Base-by-base conservation (phyloP, 2,329 filamentous ascomycete genomes). In the Cercospora sp. region DNA sequence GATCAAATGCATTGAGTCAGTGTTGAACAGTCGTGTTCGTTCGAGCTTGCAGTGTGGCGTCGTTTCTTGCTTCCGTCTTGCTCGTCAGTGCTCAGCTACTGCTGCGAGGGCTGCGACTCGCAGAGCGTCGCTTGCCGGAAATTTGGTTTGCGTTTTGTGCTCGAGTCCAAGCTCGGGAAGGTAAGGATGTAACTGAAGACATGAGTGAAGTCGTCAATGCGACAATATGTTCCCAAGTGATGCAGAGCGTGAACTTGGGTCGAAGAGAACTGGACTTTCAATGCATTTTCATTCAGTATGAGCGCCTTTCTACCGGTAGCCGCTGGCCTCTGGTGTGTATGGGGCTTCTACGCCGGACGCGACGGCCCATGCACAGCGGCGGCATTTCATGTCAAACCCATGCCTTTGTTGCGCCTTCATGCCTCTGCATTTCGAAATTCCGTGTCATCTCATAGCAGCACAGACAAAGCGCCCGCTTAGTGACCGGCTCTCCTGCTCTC, bases 401-500 rank as follows among this genome's bases (percentile, higher is more conserved):
- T 66, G 68, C 65, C 68, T 32, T 67, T 63, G 58, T 67, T 63
- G 55, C 66, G 67, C 66, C 67, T 68, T 70, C 67, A 72, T 71
- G 70, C 69, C 71, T 53, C 64, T 65, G 68, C 68, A 69, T 60
- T 64, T 61, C 26, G n/a, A 13, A 63, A 51, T 37, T 58, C 68
- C 68, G 60, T 49, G 32, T 66, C 63, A 65, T 66, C 65, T 51
- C 53, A 60, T 65, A 71, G 68, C 64, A 67, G 64, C 63, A 62
- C 64, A 66, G 40, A 57, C 12, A 53, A 49, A 51, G 65, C 60
- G 40, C 37, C 60, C 75, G 65, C 55, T 87, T 90, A 91, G 85
- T 90, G 89, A 83, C 85, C 89, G 72, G 88, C 85, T 81, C 90
- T 87, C 85, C 94, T 94, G 82, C 94, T 90, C 88, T 98, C 95